Evolutionary conservation across 2,329 filamentous ascomycete genomes (phyloP).

Genomic region (Colletotrichum spinosum): DNA sequence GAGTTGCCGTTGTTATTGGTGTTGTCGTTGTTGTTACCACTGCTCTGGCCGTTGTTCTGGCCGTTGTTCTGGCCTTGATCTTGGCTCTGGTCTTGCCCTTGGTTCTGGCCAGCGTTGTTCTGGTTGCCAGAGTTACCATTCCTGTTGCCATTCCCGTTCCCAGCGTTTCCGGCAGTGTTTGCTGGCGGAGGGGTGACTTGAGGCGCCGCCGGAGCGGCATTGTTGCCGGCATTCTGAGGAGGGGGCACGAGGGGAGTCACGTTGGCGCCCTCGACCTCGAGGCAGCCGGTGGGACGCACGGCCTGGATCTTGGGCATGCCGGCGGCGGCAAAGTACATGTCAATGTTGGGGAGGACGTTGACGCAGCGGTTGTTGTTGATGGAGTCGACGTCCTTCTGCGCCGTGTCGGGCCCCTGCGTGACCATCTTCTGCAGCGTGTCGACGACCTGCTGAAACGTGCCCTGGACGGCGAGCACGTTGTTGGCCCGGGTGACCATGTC

Average conservation of each 20-base stretch:
- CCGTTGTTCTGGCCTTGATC: constrained; percentile 6
- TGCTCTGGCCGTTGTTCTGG: background rate
- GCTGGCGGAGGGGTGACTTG: constrained; percentile 5
- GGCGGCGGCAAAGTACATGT: constrained; percentile 41
- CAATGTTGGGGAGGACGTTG: constrained; percentile 41
- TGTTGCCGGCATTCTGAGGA: background rate
- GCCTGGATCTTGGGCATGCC: constrained; percentile 34
- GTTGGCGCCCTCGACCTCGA: constrained; percentile 36
- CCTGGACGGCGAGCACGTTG: constrained; percentile 38
- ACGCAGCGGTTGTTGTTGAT: constrained; percentile 41
- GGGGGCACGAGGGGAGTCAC: constrained; percentile 24
- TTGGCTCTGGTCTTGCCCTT: background rate
- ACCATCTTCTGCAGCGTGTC: constrained; percentile 40
- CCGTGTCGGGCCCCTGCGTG: constrained; percentile 39
- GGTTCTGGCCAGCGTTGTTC: constrained; percentile 4
- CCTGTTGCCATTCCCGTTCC: too few species aligned
- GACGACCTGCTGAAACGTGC: constrained; percentile 40
- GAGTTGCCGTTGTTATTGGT: background rate
- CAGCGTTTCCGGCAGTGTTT: too few species aligned
- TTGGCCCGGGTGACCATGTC: constrained; percentile 37
- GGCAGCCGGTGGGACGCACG: constrained; percentile 38
- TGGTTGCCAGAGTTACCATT: background rate
- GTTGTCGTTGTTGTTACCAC: background rate
- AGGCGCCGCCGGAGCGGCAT: constrained; percentile 16
- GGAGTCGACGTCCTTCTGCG: constrained; percentile 38